phyloP scores from a whole-genome alignment of 768 basidiomycete species.

The Chlorophyllum brunneum region DNA sequence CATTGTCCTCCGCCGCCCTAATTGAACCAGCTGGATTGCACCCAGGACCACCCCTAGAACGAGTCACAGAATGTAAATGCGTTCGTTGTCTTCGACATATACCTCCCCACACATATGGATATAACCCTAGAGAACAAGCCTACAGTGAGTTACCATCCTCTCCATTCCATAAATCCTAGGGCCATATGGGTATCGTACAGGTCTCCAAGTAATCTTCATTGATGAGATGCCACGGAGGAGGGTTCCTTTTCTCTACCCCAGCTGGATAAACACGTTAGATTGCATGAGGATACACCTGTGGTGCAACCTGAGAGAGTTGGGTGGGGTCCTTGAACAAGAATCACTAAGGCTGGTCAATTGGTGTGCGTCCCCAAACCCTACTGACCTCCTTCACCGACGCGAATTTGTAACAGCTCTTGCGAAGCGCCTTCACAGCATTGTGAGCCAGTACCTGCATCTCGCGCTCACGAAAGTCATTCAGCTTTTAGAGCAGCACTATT shows the following conservation, averaged over 20 bases:
- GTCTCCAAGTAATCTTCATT: conserved; percentile 60
- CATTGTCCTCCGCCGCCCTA: conserved; percentile 70
- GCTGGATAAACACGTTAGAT: conserved; percentile 44
- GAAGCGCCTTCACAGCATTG: conserved; percentile 25
- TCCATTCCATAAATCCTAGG: conserved; percentile 72
- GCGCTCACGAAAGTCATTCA: neutral
- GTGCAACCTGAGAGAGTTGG: conserved; percentile 36
- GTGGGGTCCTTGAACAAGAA: conserved; percentile 39
- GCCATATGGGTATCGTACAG: conserved; percentile 58
- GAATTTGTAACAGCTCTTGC: too few species aligned
- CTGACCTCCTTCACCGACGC: too few species aligned
- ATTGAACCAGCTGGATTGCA: conserved; percentile 48
- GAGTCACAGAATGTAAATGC: conserved; percentile 39
- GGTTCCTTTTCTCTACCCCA: conserved; percentile 33
- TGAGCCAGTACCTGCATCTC: neutral
- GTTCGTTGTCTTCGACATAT: neutral
- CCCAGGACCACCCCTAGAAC: neutral
- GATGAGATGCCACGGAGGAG: conserved; percentile 40
- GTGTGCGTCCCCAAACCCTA: conserved; percentile 28
- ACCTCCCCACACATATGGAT: too few species aligned
- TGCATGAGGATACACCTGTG: conserved; percentile 43
- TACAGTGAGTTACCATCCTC: conserved; percentile 38
- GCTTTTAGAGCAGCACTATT: neutral
- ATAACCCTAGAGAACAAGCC: conserved; percentile 53
- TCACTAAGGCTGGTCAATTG: conserved; percentile 40